Conservation (phyloP, 345 rosid species). For the Trapa bicornis region DNA sequence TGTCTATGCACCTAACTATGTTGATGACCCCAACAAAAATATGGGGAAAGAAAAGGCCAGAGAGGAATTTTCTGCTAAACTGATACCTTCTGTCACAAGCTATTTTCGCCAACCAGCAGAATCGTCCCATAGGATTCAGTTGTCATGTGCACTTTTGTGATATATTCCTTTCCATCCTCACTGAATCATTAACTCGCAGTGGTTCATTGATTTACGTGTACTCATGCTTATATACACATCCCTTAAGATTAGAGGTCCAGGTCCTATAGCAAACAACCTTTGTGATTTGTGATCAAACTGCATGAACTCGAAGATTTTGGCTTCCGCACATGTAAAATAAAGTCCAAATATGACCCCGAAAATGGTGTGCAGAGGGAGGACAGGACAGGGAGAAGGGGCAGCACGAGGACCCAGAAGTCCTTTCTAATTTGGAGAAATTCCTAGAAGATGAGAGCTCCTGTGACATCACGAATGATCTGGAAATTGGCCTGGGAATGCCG, state of each 20-base stretch:
- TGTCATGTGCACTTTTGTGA: constrained; percentile 7
- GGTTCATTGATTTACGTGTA: background rate
- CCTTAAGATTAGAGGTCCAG: too few species aligned
- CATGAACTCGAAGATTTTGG: too few species aligned
- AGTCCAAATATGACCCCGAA: too few species aligned
- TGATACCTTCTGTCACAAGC: background rate
- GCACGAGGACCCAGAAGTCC: constrained; percentile 59
- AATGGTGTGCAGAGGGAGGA: constrained; percentile 22
- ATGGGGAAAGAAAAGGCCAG: background rate
- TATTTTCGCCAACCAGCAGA: background rate
- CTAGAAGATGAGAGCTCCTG: constrained; percentile 68
- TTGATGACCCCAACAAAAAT: constrained; percentile 1
- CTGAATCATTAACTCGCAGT: background rate
- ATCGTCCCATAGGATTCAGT: background rate
- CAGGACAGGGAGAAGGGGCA: constrained; percentile 43
- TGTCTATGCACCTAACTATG: background rate
- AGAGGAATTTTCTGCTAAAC: background rate
- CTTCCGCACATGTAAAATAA: too few species aligned
- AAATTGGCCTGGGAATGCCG: constrained; percentile 26
- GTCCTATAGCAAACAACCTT: too few species aligned
- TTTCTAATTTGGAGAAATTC: constrained; percentile 62
- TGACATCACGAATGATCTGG: constrained; percentile 55
- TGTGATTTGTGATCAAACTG: background rate
- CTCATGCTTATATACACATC: too few species aligned
- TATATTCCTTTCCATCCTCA: constrained; percentile 1